These are phyloP conservation scores for Echites panduratus DNA, from an alignment of 257 asterid genomes.

Conservation along the genomic window DNA sequence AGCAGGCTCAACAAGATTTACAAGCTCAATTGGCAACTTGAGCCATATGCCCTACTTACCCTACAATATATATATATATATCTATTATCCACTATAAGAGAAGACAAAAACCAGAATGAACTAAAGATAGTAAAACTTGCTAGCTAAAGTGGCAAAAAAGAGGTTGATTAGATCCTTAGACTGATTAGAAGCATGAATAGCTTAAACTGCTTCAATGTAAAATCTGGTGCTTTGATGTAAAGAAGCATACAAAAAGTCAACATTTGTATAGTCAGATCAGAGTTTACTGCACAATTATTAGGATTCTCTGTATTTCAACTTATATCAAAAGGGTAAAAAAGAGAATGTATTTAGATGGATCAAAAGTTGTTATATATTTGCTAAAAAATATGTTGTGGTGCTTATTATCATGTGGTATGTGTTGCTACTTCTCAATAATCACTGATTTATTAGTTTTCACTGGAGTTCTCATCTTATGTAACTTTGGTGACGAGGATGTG, in stretches of 20 bases:
- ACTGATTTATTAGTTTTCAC: too few relatives aligned
- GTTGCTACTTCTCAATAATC: too few relatives aligned
- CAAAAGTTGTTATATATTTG: too few relatives aligned
- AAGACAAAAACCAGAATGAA: slow-evolving; percentile 2
- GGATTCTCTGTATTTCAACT: too few relatives aligned
- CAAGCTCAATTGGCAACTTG: slow-evolving; percentile 85
- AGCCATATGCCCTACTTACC: slow-evolving; percentile 94
- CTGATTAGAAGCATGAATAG: background rate
- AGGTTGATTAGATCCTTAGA: background rate
- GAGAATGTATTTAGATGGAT: too few relatives aligned
- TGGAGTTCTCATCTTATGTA: too few relatives aligned
- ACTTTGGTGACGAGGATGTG: too few relatives aligned
- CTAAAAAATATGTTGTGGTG: too few relatives aligned
- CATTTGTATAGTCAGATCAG: background rate
- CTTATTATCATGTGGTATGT: too few relatives aligned
- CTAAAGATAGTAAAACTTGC: background rate
- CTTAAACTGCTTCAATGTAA: background rate
- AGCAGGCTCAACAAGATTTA: slow-evolving; percentile 71
- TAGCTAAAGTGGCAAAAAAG: background rate
- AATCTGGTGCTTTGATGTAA: background rate
- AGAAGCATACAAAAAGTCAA: background rate
- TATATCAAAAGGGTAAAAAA: too few relatives aligned
- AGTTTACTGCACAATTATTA: too few relatives aligned
- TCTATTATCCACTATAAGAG: slow-evolving; percentile 8
- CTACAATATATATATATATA: slow-evolving; percentile 43